These are phyloP conservation scores for Dimargaris xerosporica DNA, from an alignment of 192 early-diverging fungal species.

Conservation along the genomic window DNA sequence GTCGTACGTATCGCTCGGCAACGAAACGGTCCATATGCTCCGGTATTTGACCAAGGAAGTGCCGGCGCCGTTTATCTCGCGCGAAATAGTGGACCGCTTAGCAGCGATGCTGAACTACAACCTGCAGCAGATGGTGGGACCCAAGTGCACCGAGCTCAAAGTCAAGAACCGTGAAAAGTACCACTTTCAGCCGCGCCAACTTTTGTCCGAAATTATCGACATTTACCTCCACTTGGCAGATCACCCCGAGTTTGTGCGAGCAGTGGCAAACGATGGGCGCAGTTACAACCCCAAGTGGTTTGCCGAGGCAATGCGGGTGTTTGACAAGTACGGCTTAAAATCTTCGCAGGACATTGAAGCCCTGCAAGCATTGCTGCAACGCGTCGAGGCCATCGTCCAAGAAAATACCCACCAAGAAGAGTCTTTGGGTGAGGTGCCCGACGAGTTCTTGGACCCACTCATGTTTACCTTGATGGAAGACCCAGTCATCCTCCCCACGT, in stretches of 20 bases:
- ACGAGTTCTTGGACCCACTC: slow-evolving; percentile 82
- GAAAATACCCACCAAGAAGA: slow-evolving; percentile 54
- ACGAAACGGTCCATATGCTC: slow-evolving; percentile 91
- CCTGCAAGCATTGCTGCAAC: slow-evolving; percentile 50
- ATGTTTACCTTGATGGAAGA: slow-evolving; percentile 81
- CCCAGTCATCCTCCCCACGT: slow-evolving; percentile 81
- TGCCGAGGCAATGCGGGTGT: slow-evolving; percentile 49
- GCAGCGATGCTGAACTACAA: slow-evolving; percentile 99
- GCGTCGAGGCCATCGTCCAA: slow-evolving; percentile 54
- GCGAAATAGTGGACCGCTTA: slow-evolving; percentile 78
- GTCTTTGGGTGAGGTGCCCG: slow-evolving; percentile 66
- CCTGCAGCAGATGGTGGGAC: slow-evolving; percentile 74
- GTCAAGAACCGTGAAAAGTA: slow-evolving; percentile 63
- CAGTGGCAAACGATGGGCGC: slow-evolving; percentile 72
- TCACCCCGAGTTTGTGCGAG: slow-evolving; percentile 50
- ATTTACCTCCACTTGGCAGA: slow-evolving; percentile 64
- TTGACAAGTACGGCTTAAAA: slow-evolving; percentile 50
- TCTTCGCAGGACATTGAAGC: slow-evolving; percentile 37
- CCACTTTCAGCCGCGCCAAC: slow-evolving; percentile 67
- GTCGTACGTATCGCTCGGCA: slow-evolving; percentile 74
- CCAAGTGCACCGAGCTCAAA: slow-evolving; percentile 76
- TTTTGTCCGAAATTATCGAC: slow-evolving; percentile 70
- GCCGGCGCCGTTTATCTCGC: slow-evolving; percentile 69
- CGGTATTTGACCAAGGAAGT: slow-evolving; percentile 64
- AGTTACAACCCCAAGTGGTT: slow-evolving; percentile 71